Base-by-base conservation (phyloP, 805 yeast species). In the Candida orba region DNA sequence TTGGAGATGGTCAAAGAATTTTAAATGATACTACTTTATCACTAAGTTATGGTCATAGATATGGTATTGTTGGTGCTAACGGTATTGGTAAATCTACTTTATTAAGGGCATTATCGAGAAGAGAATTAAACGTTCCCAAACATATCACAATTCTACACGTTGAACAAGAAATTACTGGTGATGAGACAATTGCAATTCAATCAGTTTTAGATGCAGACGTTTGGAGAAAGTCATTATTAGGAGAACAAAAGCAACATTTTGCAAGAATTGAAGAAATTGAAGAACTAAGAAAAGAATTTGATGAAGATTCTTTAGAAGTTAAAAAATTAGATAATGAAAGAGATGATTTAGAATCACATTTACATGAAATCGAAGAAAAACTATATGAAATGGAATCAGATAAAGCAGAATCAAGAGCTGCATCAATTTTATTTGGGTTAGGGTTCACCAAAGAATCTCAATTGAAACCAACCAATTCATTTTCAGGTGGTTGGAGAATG, bases 401-500 rank as follows among this genome's bases (percentile, higher is more conserved):
- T 66, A 91, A 90, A 64, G 99, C 99, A 7, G 99, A 93, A 67
- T 83, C 95, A 47, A 79, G 95, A 63, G 99, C 99, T 14, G 97
- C 98, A 2, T 80, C 95, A 10, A 91, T 93, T 48, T 70, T 93
- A 50, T 85, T 66, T 50, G 99, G 99, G 61, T 73, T 93, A 49
- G 99, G 99, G 44, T 93, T 93, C 72, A 81, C 95, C 38, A 77
- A 78, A 50, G 95, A 84, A 56, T 76, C 96, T 6, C 99, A 93
- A 64, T 67, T 71, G 38, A 72, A 73, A 50, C 81, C 96, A 29
- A 89, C 98, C 6, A 91, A 88, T 52, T 76, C 89, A 24, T 93
- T 93, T 64, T 89, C 97, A 42, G 99, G 99, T 78, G 99, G 99
- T 80, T 93, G 99, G 99, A 84, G 99, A 76, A 93, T 93, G 99